Percentiles rank a stretch among this genome's conserved stretches.
Evolutionary conservation across 352 stramenopile genomes (phyloP).

Genomic region (Thalassiosira ordinaria): DNA sequence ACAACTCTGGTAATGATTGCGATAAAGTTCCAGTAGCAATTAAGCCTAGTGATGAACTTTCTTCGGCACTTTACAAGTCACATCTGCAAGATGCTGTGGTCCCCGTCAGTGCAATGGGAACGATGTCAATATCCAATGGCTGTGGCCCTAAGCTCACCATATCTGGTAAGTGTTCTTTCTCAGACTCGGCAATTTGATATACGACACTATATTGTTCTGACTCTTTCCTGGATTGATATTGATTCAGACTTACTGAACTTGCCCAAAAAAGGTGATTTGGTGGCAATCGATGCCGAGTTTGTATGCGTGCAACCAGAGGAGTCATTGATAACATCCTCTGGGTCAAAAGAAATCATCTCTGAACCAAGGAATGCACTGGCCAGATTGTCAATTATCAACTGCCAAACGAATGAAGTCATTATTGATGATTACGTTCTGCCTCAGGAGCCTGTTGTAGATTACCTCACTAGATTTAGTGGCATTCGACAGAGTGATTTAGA

Average conservation of each 20-base stretch:
- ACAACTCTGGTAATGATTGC: not conserved
- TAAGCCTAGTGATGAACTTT: constrained; percentile 14
- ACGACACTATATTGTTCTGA: too few species aligned
- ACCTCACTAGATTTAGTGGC: constrained; percentile 91
- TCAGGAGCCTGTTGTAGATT: constrained; percentile 89
- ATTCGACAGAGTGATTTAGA: constrained; percentile 88
- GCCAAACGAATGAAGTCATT: constrained; percentile 77
- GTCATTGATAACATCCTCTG: constrained; percentile 76
- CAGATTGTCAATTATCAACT: constrained; percentile 88
- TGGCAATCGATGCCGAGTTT: constrained; percentile 90
- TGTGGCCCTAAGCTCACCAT: constrained; percentile 10
- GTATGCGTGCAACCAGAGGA: constrained; percentile 86
- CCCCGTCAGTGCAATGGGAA: constrained; percentile 42
- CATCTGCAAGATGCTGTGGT: constrained; percentile 17
- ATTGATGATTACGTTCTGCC: constrained; percentile 91
- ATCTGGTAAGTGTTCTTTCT: constrained; percentile 19
- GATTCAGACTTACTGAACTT: constrained; percentile 51
- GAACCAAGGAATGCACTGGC: constrained; percentile 88
- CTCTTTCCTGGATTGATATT: too few species aligned
- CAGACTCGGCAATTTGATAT: not conserved
- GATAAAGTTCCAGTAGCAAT: constrained; percentile 15
- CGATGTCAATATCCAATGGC: constrained; percentile 45
- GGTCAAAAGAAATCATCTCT: constrained; percentile 86
- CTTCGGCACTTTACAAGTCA: not conserved
- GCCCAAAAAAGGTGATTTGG: constrained; percentile 80